These are phyloP conservation scores for Neofusicoccum ribis DNA, from an alignment of 2,329 filamentous ascomycete genomes.

Conservation along the genomic window DNA sequence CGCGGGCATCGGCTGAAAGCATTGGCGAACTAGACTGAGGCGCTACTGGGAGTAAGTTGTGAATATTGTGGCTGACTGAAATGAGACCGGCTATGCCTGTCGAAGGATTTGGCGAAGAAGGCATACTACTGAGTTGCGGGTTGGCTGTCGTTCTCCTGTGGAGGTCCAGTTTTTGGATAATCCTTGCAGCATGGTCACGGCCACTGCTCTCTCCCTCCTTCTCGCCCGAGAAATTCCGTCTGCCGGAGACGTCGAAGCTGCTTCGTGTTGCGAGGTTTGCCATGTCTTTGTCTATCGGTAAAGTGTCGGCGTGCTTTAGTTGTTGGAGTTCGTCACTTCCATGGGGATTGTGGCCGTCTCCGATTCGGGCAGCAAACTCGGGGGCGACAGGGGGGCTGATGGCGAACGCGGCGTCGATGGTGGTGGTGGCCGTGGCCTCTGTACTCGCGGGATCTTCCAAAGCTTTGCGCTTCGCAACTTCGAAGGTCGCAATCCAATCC, in stretches of 20 bases:
- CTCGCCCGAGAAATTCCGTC: conserved; percentile 54
- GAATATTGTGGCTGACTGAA: conserved; percentile 61
- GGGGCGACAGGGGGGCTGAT: conserved; percentile 85
- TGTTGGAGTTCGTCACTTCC: conserved; percentile 54
- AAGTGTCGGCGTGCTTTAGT: conserved; percentile 63
- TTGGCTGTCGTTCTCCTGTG: conserved; percentile 74
- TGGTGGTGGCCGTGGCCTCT: conserved; percentile 43
- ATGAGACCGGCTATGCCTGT: conserved; percentile 81
- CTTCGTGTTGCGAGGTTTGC: conserved; percentile 55
- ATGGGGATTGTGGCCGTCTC: conserved; percentile 63
- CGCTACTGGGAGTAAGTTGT: conserved; percentile 18
- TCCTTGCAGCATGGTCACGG: conserved; percentile 78
- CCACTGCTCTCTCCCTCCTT: conserved; percentile 70
- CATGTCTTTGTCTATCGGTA: conserved; percentile 60
- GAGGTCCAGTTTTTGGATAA: conserved; percentile 90
- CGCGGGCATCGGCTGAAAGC: conserved; percentile 37
- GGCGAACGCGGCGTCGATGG: conserved; percentile 76
- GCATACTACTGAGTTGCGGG: conserved; percentile 40
- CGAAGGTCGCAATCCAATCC: conserved; percentile 91
- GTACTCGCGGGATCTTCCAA: conserved; percentile 69
- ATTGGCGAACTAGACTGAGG: conserved; percentile 24
- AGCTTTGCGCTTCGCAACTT: conserved; percentile 89
- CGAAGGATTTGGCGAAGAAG: conserved; percentile 26
- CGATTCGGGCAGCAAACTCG: conserved; percentile 81
- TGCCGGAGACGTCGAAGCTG: conserved; percentile 68